A percentile compares a stretch with the other conserved stretches of the same genome.
phyloP scores from a whole-genome alignment of 2,329 filamentous ascomycete genomes.

The Zymoseptoria pseudotritici region DNA sequence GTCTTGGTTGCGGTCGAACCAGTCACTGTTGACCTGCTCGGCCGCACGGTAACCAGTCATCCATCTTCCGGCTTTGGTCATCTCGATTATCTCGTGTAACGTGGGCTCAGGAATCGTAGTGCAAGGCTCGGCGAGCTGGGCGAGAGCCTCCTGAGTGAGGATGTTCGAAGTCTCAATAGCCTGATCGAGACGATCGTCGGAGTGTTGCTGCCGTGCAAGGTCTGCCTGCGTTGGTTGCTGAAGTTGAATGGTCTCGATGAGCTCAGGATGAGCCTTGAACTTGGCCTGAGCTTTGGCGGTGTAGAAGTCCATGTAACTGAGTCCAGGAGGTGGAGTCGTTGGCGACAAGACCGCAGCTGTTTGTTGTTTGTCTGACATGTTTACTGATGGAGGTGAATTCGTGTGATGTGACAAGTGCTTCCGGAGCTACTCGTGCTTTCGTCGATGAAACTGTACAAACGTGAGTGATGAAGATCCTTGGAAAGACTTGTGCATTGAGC shows the following conservation, averaged over 20 bases:
- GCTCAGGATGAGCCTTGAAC: conserved; percentile 1
- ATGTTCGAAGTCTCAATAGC: conserved; percentile 9
- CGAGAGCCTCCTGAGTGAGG: conserved; percentile 6
- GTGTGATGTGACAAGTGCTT: conserved; percentile 1
- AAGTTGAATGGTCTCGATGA: not conserved
- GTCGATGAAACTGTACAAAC: not conserved
- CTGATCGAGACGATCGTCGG: conserved; percentile 9
- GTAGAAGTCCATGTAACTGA: conserved; percentile 7
- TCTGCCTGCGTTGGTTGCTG: not conserved
- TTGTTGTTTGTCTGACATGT: conserved; percentile 4
- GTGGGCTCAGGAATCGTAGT: conserved; percentile 6
- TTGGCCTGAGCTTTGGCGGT: conserved; percentile 11
- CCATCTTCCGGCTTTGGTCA: conserved; percentile 5
- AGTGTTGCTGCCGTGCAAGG: conserved; percentile 4
- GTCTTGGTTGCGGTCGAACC: conserved; percentile 1
- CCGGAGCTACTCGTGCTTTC: conserved; percentile 1
- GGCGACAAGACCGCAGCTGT: not conserved
- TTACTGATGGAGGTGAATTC: not conserved
- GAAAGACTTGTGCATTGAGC: not conserved
- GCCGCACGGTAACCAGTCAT: conserved; percentile 1
- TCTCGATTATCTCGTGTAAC: conserved; percentile 6
- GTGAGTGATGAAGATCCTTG: not conserved
- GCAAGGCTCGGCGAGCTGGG: conserved; percentile 5
- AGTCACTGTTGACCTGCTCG: not conserved
- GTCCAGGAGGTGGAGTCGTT: conserved; percentile 6